These are phyloP conservation scores for Bryoglossum gracile DNA, from an alignment of 495 filamentous ascomycete genomes.

Conservation along the genomic window DNA sequence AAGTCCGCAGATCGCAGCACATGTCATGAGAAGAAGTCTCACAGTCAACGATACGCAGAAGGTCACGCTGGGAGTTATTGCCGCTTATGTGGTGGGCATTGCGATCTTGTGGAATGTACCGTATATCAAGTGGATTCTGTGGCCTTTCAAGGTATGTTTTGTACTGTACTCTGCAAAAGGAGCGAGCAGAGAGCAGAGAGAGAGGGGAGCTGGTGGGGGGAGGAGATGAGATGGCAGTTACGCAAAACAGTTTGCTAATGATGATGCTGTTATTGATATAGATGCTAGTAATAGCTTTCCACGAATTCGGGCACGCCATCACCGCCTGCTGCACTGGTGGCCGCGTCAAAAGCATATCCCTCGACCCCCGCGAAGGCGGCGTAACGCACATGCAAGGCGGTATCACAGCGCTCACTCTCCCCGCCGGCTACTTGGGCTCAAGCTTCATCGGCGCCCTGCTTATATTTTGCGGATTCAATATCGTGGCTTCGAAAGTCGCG, in stretches of 20 bases:
- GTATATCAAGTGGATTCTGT: constrained; percentile 62
- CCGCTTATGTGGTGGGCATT: constrained; percentile 64
- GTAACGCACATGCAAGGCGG: constrained; percentile 79
- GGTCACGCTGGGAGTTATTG: constrained; percentile 63
- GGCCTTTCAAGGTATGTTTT: constrained; percentile 81
- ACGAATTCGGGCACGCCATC: constrained; percentile 75
- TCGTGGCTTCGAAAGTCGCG: constrained; percentile 70
- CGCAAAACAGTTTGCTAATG: too few species aligned
- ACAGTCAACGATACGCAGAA: constrained; percentile 64
- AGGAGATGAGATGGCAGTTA: too few species aligned
- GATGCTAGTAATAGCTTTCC: constrained; percentile 83
- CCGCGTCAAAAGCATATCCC: constrained; percentile 60
- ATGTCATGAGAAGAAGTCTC: constrained; percentile 39
- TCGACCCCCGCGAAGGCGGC: constrained; percentile 62
- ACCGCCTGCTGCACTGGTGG: constrained; percentile 67
- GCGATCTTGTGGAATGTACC: constrained; percentile 74
- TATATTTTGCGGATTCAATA: constrained; percentile 75
- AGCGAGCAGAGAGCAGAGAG: too few species aligned
- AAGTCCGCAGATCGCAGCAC: too few species aligned
- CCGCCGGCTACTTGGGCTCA: constrained; percentile 70
- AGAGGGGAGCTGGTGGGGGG: too few species aligned
- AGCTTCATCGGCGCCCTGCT: constrained; percentile 68
- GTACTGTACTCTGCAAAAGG: too few species aligned
- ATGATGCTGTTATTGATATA: too few species aligned
- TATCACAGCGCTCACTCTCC: constrained; percentile 61